phyloP scores from a whole-genome alignment of 2,329 filamentous ascomycete genomes.

The Pseudogymnoascus sp. region DNA sequence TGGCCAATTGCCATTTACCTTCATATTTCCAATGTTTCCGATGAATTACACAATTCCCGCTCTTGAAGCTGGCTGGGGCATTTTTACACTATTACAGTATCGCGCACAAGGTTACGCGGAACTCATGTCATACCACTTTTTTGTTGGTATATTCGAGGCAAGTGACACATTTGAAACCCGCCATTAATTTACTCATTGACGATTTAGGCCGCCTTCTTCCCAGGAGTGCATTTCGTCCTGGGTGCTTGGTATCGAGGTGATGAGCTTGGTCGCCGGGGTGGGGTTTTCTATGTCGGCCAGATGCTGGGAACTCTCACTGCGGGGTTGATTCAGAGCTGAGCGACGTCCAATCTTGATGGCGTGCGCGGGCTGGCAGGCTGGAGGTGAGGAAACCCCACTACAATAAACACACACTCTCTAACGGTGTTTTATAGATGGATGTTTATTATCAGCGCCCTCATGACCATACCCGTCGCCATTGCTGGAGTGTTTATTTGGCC shows the following conservation, averaged over 20 bases:
- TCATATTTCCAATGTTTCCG: constrained; percentile 30
- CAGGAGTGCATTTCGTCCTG: constrained; percentile 29
- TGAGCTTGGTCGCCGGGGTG: constrained; percentile 22
- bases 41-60: constrained; percentile 44
- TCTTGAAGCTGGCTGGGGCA: constrained; percentile 45
- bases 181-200: not conserved
- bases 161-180: not conserved
- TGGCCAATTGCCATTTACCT: constrained; percentile 29
- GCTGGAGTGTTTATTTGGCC: constrained; percentile 44
- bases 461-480: constrained; percentile 47
- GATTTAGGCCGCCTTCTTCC: constrained; percentile 27
- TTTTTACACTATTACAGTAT: constrained; percentile 49
- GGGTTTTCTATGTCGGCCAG: constrained; percentile 21
- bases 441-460: constrained; percentile 45
- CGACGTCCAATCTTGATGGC: constrained; percentile 17
- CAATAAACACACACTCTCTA: constrained; percentile 17
- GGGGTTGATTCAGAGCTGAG: constrained; percentile 20
- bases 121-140: constrained; percentile 44
- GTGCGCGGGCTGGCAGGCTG: constrained; percentile 25
- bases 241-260: constrained; percentile 30
- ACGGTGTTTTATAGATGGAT: constrained; percentile 46
- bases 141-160: constrained; percentile 46
- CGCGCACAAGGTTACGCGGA: constrained; percentile 41
- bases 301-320: constrained; percentile 21
- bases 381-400: constrained; percentile 19